Evolutionary conservation across 768 basidiomycete genomes (phyloP).

Genomic region (Lentinula sp.): DNA sequence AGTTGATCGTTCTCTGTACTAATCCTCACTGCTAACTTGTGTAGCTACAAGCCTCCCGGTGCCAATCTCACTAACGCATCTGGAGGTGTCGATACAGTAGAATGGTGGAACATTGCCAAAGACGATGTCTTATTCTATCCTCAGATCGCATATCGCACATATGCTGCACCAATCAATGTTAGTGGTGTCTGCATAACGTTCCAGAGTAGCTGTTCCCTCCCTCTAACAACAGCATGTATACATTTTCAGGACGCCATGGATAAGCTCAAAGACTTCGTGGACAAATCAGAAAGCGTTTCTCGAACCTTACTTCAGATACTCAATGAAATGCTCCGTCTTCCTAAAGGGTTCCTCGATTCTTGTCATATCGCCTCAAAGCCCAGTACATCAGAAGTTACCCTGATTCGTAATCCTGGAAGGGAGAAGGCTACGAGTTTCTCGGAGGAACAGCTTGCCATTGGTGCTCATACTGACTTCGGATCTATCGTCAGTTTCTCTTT

Average conservation of each 20-base stretch:
- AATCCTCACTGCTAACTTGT: neutral
- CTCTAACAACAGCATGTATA: slow-evolving; percentile 26
- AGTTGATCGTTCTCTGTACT: neutral
- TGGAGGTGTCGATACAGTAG: slow-evolving; percentile 36
- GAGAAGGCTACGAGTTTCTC: slow-evolving; percentile 27
- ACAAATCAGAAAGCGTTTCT: slow-evolving; percentile 20
- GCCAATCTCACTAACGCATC: slow-evolving; percentile 37
- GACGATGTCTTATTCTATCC: slow-evolving; percentile 46
- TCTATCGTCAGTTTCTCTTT: slow-evolving; percentile 26
- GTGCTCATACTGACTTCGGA: slow-evolving; percentile 49
- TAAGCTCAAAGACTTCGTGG: too few relatives aligned
- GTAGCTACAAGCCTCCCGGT: slow-evolving; percentile 42
- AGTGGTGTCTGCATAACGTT: neutral
- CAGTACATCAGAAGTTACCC: slow-evolving; percentile 37
- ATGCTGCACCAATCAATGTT: slow-evolving; percentile 33
- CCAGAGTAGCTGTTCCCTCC: slow-evolving; percentile 16
- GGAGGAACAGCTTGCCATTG: slow-evolving; percentile 27
- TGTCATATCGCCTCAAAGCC: slow-evolving; percentile 26
- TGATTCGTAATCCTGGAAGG: slow-evolving; percentile 16
- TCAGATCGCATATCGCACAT: slow-evolving; percentile 29
- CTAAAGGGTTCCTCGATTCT: slow-evolving; percentile 28
- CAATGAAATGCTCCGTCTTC: slow-evolving; percentile 34
- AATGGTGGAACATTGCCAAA: slow-evolving; percentile 44
- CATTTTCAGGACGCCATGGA: slow-evolving; percentile 33
- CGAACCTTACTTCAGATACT: slow-evolving; percentile 32